Evolutionary conservation across 2,329 filamentous ascomycete species (phyloP).

Genomic region (Alternaria sp.): DNA sequence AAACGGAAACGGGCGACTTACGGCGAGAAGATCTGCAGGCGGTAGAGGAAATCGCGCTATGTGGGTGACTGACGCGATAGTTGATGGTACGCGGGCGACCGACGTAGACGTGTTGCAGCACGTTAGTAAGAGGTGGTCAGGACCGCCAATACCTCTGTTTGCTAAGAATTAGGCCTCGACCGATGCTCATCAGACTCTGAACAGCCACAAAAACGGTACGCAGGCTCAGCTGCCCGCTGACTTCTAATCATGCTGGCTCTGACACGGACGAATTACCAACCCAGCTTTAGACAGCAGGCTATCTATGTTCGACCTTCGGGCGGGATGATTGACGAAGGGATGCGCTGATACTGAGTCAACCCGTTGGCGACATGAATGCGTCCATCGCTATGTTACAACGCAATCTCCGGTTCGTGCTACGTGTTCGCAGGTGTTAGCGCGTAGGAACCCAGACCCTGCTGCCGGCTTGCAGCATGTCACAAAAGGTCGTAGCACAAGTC

Average conservation of each 20-base stretch:
- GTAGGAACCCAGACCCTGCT: background rate
- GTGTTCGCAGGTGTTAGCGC: conserved; percentile 3
- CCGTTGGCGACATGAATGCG: background rate
- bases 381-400: conserved; percentile 12
- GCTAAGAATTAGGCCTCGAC: conserved; percentile 16
- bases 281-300: background rate
- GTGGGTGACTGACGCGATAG: conserved; percentile 1
- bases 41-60: background rate
- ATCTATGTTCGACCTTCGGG: background rate
- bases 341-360: background rate
- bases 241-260: background rate
- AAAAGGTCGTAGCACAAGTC: background rate
- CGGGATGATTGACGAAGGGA: background rate
- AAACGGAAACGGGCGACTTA: conserved; percentile 17
- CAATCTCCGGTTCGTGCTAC: conserved; percentile 11
- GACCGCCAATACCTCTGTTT: conserved; percentile 1
- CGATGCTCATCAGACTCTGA: conserved; percentile 7
- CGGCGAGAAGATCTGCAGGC: conserved; percentile 9
- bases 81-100: background rate
- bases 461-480: background rate
- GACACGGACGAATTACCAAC: conserved; percentile 8
- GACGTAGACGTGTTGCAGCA: background rate
- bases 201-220: background rate
- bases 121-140: conserved; percentile 8
- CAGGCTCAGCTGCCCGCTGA: background rate